phyloP scores from a whole-genome alignment of 2,329 filamentous ascomycete genomes.

The Clonostachys solani region DNA sequence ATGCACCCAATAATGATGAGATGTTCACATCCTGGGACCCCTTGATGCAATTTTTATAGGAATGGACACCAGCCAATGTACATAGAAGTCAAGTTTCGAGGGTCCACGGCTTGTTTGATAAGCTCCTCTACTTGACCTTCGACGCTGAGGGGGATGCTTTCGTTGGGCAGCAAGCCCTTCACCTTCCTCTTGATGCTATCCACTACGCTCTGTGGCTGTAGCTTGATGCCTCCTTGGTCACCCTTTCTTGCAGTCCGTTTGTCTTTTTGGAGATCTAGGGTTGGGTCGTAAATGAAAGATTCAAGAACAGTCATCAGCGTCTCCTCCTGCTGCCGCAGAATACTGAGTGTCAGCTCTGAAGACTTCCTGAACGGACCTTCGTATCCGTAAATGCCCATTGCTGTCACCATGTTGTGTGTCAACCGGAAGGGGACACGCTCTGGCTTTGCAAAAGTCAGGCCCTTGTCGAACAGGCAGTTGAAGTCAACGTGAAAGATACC shows the following conservation, averaged over 20 bases:
- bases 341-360: slow-evolving; percentile 79
- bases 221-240: slow-evolving; percentile 36
- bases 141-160: slow-evolving; percentile 89
- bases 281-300: slow-evolving; percentile 95
- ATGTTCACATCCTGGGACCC: neutral
- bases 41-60: slow-evolving; percentile 25
- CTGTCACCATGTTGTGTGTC: slow-evolving; percentile 97
- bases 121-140: slow-evolving; percentile 97
- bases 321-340: slow-evolving; percentile 88
- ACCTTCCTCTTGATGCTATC: slow-evolving; percentile 88
- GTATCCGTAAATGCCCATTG: slow-evolving; percentile 91
- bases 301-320: slow-evolving; percentile 96
- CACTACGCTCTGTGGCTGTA: slow-evolving; percentile 69
- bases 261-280: slow-evolving; percentile 79
- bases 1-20: neutral
- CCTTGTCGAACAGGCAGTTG: slow-evolving; percentile 99
- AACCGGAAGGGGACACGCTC: slow-evolving; percentile 94
- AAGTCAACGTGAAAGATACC: slow-evolving; percentile 98
- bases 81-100: slow-evolving; percentile 81
- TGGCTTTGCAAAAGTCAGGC: slow-evolving; percentile 89
- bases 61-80: slow-evolving; percentile 89
- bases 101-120: slow-evolving; percentile 80
- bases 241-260: slow-evolving; percentile 38
- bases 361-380: slow-evolving; percentile 91
- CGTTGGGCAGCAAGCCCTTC: slow-evolving; percentile 74